Base-by-base conservation (phyloP, 1,284 basidiomycete species). In the Ganoderma leucocontextum region DNA sequence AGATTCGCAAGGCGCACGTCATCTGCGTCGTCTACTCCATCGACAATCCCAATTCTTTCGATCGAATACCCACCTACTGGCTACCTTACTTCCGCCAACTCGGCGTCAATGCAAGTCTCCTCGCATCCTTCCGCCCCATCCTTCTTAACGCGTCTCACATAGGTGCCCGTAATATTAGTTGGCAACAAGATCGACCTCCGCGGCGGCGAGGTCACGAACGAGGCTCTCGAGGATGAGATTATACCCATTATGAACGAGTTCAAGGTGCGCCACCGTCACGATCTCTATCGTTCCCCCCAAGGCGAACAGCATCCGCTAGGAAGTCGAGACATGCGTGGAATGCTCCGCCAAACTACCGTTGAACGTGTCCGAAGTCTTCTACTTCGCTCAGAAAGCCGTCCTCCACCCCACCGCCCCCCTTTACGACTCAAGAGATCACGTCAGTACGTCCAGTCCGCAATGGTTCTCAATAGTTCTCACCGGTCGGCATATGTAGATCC, bases 331-430 rank as follows among this genome's bases (percentile, higher is more conserved):
- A 35, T 99, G 97, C 76, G 95, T 99, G 41, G 97, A 99, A 82
- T 98, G 96, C 79, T 97, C 95, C 12, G 96, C 97, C 0, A 91
- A 93, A 75, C 84, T 93, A 62, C 92, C 94, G 29, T 80, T 97
- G 70, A 99, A 99, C 81, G 93, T 99, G 62, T 97, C 96, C 39
- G 97, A 98, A 80, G 95, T 98, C n/a, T 98, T 99, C 83, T 99
- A 98, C 81, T 99, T 98, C 80, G 97, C 98, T 0, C 97, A 98
- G 81, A 99, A 98, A 79, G 98, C 98, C 6, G 98, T 99, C 35
- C 85, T 99, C 19, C 96, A 99, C 79, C 97, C 98, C 1, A 98
- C 97, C 6, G 97, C 98, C 8, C 97, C 97, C 4, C 83, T 99
- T 33, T 99, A 99, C 80, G 97, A 99, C 81, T 98, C 96, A 8